A percentile compares a stretch with the other conserved stretches of the same genome.
Conservation (phyloP, 148 eudicot species). For the Pouteria glomerata region DNA sequence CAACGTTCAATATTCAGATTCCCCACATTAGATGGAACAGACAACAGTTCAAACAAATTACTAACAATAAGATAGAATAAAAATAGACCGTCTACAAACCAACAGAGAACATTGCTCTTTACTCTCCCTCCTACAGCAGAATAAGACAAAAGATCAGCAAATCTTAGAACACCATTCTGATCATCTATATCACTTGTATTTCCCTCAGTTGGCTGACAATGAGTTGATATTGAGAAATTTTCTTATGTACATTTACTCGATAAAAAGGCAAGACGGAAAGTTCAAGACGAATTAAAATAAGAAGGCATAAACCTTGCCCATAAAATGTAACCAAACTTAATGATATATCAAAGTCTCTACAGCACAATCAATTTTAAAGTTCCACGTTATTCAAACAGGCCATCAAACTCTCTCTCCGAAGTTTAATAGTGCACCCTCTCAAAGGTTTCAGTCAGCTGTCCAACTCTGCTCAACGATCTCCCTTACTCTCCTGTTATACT, state of each 20-base stretch:
- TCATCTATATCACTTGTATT: neutral
- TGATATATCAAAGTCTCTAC: slow-evolving; percentile 4
- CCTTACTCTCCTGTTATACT: slow-evolving; percentile 39
- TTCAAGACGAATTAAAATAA: neutral
- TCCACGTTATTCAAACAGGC: neutral
- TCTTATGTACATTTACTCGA: neutral
- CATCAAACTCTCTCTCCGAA: neutral
- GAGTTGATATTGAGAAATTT: neutral
- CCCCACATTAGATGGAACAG: no score
- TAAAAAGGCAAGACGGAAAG: neutral
- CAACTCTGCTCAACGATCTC: slow-evolving; percentile 47
- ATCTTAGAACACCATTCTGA: neutral
- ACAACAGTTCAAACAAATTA: no score
- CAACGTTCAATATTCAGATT: no score
- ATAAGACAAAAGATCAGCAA: no score
- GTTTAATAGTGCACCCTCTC: neutral
- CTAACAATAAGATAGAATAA: no score
- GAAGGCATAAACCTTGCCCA: neutral
- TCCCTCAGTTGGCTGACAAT: neutral
- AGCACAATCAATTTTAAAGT: slow-evolving; percentile 4
- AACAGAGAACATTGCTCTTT: no score
- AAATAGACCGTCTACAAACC: no score
- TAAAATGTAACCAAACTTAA: neutral
- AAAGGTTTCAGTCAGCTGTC: slow-evolving; percentile 41
- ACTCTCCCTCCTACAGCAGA: no score